Evolutionary conservation across 169 alveolate species (phyloP).

Genomic region (Eimeria praecox): DNA sequence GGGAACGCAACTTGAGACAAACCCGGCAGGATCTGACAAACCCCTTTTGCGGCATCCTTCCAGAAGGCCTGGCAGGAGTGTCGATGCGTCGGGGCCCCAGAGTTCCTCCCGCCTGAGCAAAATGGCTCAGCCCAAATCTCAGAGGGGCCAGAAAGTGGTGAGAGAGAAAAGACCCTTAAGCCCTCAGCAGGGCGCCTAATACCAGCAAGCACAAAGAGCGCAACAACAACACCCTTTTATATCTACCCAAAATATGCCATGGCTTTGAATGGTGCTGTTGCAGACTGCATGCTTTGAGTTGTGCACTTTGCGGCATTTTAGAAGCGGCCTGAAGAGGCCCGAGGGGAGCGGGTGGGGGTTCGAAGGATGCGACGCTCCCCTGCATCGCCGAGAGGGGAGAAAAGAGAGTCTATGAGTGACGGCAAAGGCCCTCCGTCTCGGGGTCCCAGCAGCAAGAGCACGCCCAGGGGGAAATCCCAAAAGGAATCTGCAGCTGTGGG

Average conservation of each 20-base stretch:
- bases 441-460: conserved; percentile 18
- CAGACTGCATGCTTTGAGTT: background rate
- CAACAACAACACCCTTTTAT: background rate
- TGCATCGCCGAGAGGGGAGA: background rate
- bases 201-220: background rate
- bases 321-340: conserved; percentile 19
- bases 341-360: background rate
- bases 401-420: background rate
- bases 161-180: background rate
- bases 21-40: background rate
- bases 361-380: background rate
- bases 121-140: background rate
- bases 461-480: background rate
- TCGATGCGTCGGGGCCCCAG: background rate
- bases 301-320: conserved; percentile 6
- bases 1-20: background rate
- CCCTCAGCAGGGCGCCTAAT: background rate
- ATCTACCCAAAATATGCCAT: background rate
- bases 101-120: background rate
- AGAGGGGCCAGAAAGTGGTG: background rate
- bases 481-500: background rate
- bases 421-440: conserved; percentile 16
- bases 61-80: conserved; percentile 5
- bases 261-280: background rate
- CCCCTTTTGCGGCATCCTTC: conserved; percentile 15